Base-by-base conservation (phyloP, 176 grass and related monocot species). In the Dendrocalamus sinicus region DNA sequence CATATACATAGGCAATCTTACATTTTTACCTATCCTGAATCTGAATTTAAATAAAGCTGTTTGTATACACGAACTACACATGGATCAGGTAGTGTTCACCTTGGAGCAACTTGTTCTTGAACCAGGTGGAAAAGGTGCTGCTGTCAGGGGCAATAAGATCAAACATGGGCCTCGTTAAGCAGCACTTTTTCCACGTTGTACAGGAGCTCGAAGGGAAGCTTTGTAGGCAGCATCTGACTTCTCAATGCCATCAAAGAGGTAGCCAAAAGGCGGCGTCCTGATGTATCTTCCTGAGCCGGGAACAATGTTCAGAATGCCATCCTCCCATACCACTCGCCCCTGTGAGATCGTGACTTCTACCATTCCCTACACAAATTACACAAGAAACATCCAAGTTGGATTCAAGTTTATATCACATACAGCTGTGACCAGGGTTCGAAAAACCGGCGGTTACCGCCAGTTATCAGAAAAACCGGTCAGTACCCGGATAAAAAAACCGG, bases 311-410 rank as follows among this genome's bases (percentile, higher is more conserved):
- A 96, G 84, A 43, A 76, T 77, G 3, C 86, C 90, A 65, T 96
- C 89, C 65, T 99, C 92, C 92, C 92, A 99, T 40, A 99, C 93
- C 47, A 99, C 88, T 78, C 48, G 91, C 0, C 93, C 96, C 73
- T 90, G 85, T 75, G 93, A 99, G 81, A 99, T 92, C 7, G 93
- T 99, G 14, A 92, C 68, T 78, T 99, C 96, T 40, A 99, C 93
- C 89, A 92, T 89, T 86, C 96, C 96, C 93, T 99, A 86, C 17
- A 87, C 5, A 40, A 76, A 51, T 72, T 20, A 5, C 41, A 13
- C 39, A 58, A 69, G 22, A 71, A 66, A 84, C n/a, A 30, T 26
- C 1, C 75, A 57, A 15, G 59, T 79, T 71, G 39, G 67, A 73
- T 85, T 53, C 0, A 13, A 89, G 15, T 58, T 14, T 52, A 24